Base-by-base conservation (phyloP, 768 basidiomycete genomes). In the Cyclocybe aegerita region DNA sequence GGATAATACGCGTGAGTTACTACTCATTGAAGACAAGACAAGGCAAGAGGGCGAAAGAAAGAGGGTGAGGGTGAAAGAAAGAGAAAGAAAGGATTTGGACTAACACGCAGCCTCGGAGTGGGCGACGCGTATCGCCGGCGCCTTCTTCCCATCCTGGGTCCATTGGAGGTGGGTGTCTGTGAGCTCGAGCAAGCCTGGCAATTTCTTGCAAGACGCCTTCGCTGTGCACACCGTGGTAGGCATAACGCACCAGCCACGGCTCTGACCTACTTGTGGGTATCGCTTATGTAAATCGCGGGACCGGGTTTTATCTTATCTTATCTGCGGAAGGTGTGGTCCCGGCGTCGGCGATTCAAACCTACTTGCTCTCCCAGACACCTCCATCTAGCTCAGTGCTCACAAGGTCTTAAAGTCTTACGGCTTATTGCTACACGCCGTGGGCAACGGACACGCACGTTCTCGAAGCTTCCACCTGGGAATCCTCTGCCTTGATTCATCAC, bases 141-240 rank as follows among this genome's bases (percentile, higher is more conserved):
- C 75, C 39, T 77, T 76, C 67, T 82, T 83, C 54, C 85, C 83
- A 55, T 86, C 82, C 63, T 86, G 85, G 1, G 83, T 83, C 91
- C 92, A 95, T 75, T 83, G 82, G 3, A 95, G 77, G 60, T 84
- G 81, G 5, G 75, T 72, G 60, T 82, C 78, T 9, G 83, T 89
- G 62, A 95, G 83, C 62, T 89, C 80, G 54, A 95, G 81, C 52
- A 81, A 70, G 53, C 92, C 93, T 11, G 78, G 66, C 44, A 78
- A 67, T 75, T 94, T 95, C 73, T 94, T 94, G 83, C 87, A 94
- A 53, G 84, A 82, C 57, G 87, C 86, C 69, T 82, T 84, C 48
- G 88, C 89, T 63, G 82, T 80, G 72, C 82, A 85, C 65, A 82
- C 74, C 68, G 75, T 74, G 67, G 81, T 72, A 77, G 83, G 80